These are phyloP conservation scores for Candida ponderosae DNA, from an alignment of 805 yeast species.

Conservation along the genomic window DNA sequence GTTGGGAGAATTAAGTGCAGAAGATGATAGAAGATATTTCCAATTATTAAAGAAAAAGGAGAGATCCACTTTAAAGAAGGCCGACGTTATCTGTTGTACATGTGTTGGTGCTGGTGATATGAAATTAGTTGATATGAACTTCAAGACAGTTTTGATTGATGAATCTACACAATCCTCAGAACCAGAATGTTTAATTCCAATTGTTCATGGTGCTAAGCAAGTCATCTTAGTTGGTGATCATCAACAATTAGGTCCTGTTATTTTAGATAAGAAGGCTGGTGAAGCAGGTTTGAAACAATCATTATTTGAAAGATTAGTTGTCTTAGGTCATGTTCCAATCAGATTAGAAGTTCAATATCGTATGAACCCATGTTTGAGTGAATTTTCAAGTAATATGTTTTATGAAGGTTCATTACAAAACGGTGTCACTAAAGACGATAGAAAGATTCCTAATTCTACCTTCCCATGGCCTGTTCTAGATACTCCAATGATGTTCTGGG, in stretches of 20 bases:
- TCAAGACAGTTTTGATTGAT: constrained; percentile 79
- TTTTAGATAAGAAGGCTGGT: constrained; percentile 70
- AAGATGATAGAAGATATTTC: constrained; percentile 40
- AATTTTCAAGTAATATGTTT: constrained; percentile 85
- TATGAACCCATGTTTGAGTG: constrained; percentile 86
- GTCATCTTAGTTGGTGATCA: constrained; percentile 92
- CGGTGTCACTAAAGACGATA: constrained; percentile 76
- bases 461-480: constrained; percentile 91
- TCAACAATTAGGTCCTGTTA: constrained; percentile 91
- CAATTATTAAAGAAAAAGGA: constrained; percentile 41
- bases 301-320: constrained; percentile 76
- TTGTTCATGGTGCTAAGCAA: constrained; percentile 84
- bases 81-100: constrained; percentile 83
- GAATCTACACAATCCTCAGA: constrained; percentile 94
- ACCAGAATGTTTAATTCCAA: constrained; percentile 85
- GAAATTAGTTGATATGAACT: constrained; percentile 46
- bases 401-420: constrained; percentile 90
- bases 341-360: constrained; percentile 89
- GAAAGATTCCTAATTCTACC: constrained; percentile 43
- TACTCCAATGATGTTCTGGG: constrained; percentile 96
- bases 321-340: constrained; percentile 77
- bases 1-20: constrained; percentile 56
- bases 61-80: constrained; percentile 36
- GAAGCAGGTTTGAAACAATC: constrained; percentile 85
- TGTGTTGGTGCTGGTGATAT: constrained; percentile 88